A percentile compares a stretch with the other conserved stretches of the same genome.
These are phyloP conservation scores for Penicillium coffeae DNA, from an alignment of 495 filamentous ascomycete genomes.

Conservation along the genomic window DNA sequence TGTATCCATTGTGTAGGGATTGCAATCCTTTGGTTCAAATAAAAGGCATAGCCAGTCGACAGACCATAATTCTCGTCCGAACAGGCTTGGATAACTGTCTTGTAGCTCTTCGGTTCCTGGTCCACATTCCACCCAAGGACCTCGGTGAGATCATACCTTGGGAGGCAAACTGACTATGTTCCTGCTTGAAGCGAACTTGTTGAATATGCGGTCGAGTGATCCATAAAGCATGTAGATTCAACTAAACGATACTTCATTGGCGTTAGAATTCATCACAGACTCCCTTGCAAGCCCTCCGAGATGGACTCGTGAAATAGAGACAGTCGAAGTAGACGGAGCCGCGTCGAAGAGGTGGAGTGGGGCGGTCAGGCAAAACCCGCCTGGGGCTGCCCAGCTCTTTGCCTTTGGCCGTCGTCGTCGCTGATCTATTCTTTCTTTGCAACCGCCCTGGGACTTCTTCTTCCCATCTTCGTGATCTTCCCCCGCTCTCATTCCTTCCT, in stretches of 20 bases:
- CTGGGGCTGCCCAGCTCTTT: constrained; percentile 8
- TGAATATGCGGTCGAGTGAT: too few relatives aligned
- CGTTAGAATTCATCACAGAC: too few relatives aligned
- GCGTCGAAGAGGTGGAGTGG: background rate
- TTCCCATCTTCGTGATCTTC: constrained; percentile 11
- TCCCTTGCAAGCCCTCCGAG: too few relatives aligned
- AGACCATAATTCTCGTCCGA: background rate
- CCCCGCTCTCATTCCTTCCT: constrained; percentile 9
- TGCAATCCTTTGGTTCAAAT: background rate
- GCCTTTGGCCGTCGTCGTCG: constrained; percentile 12
- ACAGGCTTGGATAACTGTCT: too few relatives aligned
- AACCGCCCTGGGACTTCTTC: constrained; percentile 3
- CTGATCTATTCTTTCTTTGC: constrained; percentile 11
- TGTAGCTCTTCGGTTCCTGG: background rate
- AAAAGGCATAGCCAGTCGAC: background rate
- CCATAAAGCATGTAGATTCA: too few relatives aligned
- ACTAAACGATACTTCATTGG: too few relatives aligned
- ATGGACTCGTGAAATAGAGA: too few relatives aligned
- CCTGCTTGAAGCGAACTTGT: too few relatives aligned
- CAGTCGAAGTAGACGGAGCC: background rate
- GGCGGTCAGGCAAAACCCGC: constrained; percentile 11
- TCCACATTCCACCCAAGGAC: background rate
- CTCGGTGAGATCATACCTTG: background rate
- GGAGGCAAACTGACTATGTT: too few relatives aligned
- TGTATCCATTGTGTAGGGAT: background rate